phyloP scores from a whole-genome alignment of 192 early-diverging fungal species.

The Gonapodya prolifera region DNA sequence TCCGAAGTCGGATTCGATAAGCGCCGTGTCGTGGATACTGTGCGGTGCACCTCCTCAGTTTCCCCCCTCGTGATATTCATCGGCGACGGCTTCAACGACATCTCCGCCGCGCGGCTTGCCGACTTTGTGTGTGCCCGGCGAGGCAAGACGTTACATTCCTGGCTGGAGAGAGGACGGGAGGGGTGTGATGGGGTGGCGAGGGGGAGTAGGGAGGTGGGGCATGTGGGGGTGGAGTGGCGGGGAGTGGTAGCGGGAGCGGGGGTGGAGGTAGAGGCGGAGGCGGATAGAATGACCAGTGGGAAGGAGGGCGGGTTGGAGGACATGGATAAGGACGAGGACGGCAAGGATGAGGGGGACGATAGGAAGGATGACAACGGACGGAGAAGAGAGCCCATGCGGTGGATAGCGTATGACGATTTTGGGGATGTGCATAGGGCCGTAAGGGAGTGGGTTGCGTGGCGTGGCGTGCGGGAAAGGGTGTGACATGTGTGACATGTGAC shows the following conservation, averaged over 20 bases:
- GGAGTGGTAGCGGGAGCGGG: not conserved
- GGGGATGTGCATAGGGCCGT: not conserved
- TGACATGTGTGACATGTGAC: too few species aligned
- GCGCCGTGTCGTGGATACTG: not conserved
- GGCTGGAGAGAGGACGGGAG: not conserved
- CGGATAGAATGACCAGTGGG: not conserved
- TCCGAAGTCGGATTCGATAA: not conserved
- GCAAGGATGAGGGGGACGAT: too few species aligned
- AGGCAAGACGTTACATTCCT: slow-evolving; percentile 24
- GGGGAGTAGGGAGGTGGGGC: not conserved
- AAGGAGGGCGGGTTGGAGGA: too few species aligned
- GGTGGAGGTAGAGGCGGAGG: not conserved
- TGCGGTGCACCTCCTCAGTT: not conserved
- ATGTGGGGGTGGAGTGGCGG: not conserved
- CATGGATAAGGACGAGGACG: too few species aligned
- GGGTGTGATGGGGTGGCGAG: not conserved
- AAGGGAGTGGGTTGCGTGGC: not conserved
- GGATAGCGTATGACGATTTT: not conserved
- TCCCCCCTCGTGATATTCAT: slow-evolving; percentile 49
- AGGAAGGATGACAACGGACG: not conserved
- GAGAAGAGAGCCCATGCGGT: not conserved
- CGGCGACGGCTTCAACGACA: slow-evolving; percentile 67
- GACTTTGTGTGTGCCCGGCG: slow-evolving; percentile 60
- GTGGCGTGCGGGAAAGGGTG: too few species aligned
- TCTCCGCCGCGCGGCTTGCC: slow-evolving; percentile 56